Evolutionary conservation across 208 protist genomes (phyloP).

Genomic region (Acanthamoeba sp.): DNA sequence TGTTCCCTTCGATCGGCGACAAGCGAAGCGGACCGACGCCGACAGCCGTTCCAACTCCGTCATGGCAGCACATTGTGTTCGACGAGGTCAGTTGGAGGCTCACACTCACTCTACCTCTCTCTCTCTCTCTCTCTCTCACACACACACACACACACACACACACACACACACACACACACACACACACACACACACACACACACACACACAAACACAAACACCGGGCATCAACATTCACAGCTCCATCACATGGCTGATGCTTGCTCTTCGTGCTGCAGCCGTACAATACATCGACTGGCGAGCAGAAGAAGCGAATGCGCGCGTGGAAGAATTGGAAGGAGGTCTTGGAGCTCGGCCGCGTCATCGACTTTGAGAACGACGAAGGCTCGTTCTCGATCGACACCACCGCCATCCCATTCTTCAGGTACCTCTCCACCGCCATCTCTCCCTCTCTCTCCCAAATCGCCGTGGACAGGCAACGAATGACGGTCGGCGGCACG

Average conservation of each 20-base stretch:
- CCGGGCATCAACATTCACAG: no score
- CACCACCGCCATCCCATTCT: neutral
- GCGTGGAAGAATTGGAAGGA: conserved; percentile 17
- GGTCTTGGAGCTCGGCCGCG: neutral
- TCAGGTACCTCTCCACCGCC: neutral
- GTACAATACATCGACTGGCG: neutral
- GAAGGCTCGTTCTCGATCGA: neutral
- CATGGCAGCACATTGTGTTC: conserved; percentile 16
- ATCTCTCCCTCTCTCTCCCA: no score
- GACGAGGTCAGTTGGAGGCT: neutral
- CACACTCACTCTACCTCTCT: no score
- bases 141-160: no score
- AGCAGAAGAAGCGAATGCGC: neutral
- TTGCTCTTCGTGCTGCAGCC: neutral
- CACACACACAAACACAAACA: no score
- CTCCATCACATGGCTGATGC: no score
- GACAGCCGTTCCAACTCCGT: neutral
- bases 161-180: no score
- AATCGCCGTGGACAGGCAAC: no score
- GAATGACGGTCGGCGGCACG: no score
- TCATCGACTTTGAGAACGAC: neutral
- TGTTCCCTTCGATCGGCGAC: neutral
- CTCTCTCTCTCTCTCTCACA: no score
- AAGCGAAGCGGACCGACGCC: neutral
- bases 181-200: no score